A percentile compares a stretch with the other conserved stretches of the same genome.
phyloP scores from a whole-genome alignment of 2,329 filamentous ascomycete genomes.

The Aspergillus neotritici region DNA sequence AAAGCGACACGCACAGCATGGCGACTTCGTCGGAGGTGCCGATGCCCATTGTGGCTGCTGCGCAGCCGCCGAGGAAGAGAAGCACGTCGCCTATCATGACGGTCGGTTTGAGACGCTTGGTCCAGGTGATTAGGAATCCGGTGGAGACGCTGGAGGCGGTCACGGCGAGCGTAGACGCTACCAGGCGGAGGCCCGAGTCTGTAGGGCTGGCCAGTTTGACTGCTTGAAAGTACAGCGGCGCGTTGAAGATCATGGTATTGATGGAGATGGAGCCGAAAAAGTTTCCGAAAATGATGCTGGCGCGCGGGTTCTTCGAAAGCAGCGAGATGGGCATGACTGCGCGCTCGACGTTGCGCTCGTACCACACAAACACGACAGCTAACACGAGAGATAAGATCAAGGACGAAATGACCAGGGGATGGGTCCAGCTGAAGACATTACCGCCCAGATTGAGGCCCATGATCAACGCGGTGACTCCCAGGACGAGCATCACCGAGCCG shows the following conservation, averaged over 20 bases:
- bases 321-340: constrained; percentile 48
- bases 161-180: constrained; percentile 56
- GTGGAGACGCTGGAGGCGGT: constrained; percentile 53
- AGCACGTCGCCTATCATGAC: constrained; percentile 48
- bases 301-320: constrained; percentile 43
- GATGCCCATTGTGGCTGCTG: constrained; percentile 47
- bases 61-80: constrained; percentile 48
- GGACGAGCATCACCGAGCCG: constrained; percentile 45
- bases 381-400: constrained; percentile 38
- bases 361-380: constrained; percentile 36
- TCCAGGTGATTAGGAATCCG: constrained; percentile 58
- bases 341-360: constrained; percentile 40
- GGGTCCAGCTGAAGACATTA: constrained; percentile 48
- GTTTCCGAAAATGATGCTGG: constrained; percentile 48
- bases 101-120: constrained; percentile 56
- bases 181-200: constrained; percentile 64
- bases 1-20: constrained; percentile 53
- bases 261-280: constrained; percentile 47
- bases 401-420: constrained; percentile 46
- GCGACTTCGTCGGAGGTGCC: constrained; percentile 51
- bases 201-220: constrained; percentile 66
- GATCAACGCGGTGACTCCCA: constrained; percentile 45
- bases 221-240: constrained; percentile 70
- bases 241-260: constrained; percentile 61
- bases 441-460: constrained; percentile 50